Base-by-base conservation (phyloP, 305 asterid genomes). In the Solanum hybrid region DNA sequence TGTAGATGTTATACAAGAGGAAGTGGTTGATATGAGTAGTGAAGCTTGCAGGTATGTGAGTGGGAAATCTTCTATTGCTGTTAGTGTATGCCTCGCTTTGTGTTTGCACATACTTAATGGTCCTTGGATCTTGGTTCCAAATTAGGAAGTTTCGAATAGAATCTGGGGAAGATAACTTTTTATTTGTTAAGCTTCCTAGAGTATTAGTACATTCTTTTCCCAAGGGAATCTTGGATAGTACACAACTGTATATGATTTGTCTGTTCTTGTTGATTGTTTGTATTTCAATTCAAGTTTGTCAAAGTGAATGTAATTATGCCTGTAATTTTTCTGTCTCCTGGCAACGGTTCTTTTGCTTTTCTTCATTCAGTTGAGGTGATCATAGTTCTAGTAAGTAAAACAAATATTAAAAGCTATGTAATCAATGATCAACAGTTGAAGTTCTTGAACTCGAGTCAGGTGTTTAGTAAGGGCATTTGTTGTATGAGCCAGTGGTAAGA, bases 91-190 rank as follows among this genome's bases (percentile, higher is more conserved):
- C 79, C 91, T 96, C 29, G 89, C 97, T 24, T 67, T 96, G 91
- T 95, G 98, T 89, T 90, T 97, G 92, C 94, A 95, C 89, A 89
- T 95, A 71, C 39, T 97, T 82, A 93, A 95, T 86, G 93, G 98
- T 90, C 98, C 99, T 88, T 95, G 99, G 99, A 90, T 94, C 90
- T 92, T 97, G 91, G 94, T 93, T 8, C 93, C 93, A 28, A 31
- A 82, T 90, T 94, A 88, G 92, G 91, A 84, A 33, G 39, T 84
- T 31, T 18, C 16, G 7, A 20, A 29, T 51, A 84, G 88, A 84
- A 84, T 51, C 42, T 29, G 12, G 42, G 88, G 88, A 83, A 46
- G 11, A 20, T 46, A 46, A 34, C 69, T 42, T 82, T 82, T 51
- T 51, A 9, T 29, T 84, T 31, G 88, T 84, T 29, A 20, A 84